Base-by-base conservation (phyloP, 805 yeast species). In the Cephaloascus albidus region DNA sequence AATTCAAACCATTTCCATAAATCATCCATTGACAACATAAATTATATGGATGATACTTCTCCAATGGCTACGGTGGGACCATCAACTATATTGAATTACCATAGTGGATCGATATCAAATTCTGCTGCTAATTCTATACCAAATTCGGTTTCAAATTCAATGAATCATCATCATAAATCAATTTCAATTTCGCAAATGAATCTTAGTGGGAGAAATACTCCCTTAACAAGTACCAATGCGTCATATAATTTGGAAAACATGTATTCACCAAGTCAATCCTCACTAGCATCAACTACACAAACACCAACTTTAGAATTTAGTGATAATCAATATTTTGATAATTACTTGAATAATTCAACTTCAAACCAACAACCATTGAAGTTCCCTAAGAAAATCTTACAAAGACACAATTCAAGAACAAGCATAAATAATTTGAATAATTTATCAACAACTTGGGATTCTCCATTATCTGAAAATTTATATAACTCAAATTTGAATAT, bases 271-370 rank as follows among this genome's bases (percentile, higher is more conserved):
- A 45, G 46, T 5, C 26, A 35, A 18, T 48, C 46, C 3, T 47
- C 58, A 6, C 45, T 53, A 2, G 51, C 57, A 4, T 46, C 52
- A 4, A 49, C 43, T 3, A 40, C 46, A n/a, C 56, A 51, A 36
- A 52, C 55, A n/a, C 57, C 57, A 5, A 36, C 34, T 39, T 14
- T 23, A 23, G 28, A 23, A 23, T 23, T 23, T 12, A 33, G 23
- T 12, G 33, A 36, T 26, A 38, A 35, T 14, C 38, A 39, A 2
- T 42, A 39, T 35, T 41, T 45, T 18, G 49, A 46, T 16, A 37
- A 37, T 36, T 38, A 30, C 28, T 37, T 27, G 18, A 27, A 18
- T 28, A 30, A 20, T 20, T 26, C n/a, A 3, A 31, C 6, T 15
- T 12, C 28, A 8, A 6, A 23, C 10, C 28, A 23, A 12, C 28